Conservation (phyloP, 495 filamentous ascomycete genomes). For the Thermothielavioides terrestris region DNA sequence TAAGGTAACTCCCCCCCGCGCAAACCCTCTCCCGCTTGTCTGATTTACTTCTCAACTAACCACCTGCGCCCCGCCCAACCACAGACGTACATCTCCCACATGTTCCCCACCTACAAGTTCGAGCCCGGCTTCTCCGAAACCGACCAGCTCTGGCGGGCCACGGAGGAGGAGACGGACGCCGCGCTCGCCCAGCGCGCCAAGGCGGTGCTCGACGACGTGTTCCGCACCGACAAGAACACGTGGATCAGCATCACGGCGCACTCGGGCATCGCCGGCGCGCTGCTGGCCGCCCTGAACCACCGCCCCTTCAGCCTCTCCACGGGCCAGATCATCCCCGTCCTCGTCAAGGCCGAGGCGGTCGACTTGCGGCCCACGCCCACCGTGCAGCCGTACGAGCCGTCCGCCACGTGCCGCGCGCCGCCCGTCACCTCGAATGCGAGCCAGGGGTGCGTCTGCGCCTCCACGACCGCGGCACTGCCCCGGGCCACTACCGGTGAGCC, state of each 20-base stretch:
- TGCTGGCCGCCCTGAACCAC: neutral
- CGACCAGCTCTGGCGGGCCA: neutral
- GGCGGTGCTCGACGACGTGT: neutral
- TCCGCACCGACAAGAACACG: neutral
- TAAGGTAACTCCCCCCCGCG: neutral
- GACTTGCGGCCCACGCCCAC: neutral
- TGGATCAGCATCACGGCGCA: neutral
- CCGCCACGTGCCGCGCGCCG: neutral
- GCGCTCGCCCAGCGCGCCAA: neutral
- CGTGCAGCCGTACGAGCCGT: neutral
- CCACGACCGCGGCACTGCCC: neutral
- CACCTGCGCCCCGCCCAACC: neutral
- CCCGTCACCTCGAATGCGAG: neutral
- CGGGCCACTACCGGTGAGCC: too few relatives aligned
- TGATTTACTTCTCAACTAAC: neutral
- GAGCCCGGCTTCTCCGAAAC: neutral
- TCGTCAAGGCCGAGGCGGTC: neutral
- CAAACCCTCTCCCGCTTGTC: too few relatives aligned
- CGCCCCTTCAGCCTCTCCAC: neutral
- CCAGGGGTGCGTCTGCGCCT: neutral
- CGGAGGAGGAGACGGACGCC: neutral
- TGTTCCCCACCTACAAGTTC: neutral
- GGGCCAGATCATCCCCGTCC: neutral
- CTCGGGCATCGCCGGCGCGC: neutral
- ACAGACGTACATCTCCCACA: neutral